Conservation (phyloP, 1,139 yeast genomes). For the Debaryomycetaceae sp. region DNA sequence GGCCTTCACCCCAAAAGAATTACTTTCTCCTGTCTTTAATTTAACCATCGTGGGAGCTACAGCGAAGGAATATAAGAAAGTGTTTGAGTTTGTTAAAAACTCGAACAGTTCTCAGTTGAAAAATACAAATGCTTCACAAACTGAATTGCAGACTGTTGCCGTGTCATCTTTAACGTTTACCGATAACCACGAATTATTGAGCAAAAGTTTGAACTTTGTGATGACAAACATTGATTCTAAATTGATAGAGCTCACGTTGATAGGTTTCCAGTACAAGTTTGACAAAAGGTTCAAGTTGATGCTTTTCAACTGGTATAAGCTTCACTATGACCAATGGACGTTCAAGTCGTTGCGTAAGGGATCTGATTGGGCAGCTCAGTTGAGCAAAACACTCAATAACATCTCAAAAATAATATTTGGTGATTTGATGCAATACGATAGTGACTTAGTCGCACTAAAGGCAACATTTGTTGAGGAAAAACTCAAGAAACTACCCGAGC, state of each 20-base stretch:
- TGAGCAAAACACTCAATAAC: slow-evolving; percentile 38
- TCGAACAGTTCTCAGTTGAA: slow-evolving; percentile 35
- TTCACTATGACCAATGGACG: slow-evolving; percentile 51
- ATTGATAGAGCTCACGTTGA: slow-evolving; percentile 50
- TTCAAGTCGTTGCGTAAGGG: slow-evolving; percentile 42
- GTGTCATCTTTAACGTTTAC: slow-evolving; percentile 52
- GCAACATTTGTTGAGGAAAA: slow-evolving; percentile 30
- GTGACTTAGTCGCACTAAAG: slow-evolving; percentile 19
- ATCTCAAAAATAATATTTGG: slow-evolving; percentile 39
- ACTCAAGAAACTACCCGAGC: slow-evolving; percentile 28
- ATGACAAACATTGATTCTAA: slow-evolving; percentile 51
- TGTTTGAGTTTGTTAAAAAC: slow-evolving; percentile 48
- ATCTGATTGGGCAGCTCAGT: slow-evolving; percentile 38
- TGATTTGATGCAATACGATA: slow-evolving; percentile 37
- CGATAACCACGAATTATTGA: slow-evolving; percentile 39
- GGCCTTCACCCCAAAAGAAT: slow-evolving; percentile 45
- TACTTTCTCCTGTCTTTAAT: slow-evolving; percentile 33
- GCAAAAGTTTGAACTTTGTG: slow-evolving; percentile 54
- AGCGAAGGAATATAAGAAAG: slow-evolving; percentile 54
- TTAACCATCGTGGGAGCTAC: slow-evolving; percentile 31
- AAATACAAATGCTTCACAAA: slow-evolving; percentile 26
- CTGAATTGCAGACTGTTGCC: slow-evolving; percentile 52
- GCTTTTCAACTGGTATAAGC: slow-evolving; percentile 55
- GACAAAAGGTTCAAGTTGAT: slow-evolving; percentile 12
- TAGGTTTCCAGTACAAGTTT: slow-evolving; percentile 43